Evolutionary conservation across 371 early-diverging fungal genomes (phyloP).

Genomic region (Syncephalastrum racemosum): DNA sequence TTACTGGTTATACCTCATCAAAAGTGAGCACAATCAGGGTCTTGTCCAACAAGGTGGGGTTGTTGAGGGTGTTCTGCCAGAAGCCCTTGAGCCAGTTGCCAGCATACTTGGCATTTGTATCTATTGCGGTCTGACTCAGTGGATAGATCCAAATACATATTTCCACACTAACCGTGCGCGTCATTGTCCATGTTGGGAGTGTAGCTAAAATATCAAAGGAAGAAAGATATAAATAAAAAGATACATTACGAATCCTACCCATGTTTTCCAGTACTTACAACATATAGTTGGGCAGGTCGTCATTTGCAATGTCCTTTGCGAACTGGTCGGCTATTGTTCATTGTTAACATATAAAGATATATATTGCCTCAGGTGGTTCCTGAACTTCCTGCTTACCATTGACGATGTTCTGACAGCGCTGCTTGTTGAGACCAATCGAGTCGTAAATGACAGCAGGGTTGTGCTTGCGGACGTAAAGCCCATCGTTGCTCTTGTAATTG

Average conservation of each 20-base stretch:
- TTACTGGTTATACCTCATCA: slow-evolving; percentile 19
- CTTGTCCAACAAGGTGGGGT: slow-evolving; percentile 20
- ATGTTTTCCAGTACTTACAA: slow-evolving; percentile 19
- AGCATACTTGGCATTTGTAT: slow-evolving; percentile 32
- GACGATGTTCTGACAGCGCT: slow-evolving; percentile 46
- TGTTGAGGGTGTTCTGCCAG: slow-evolving; percentile 26
- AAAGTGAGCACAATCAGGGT: slow-evolving; percentile 31
- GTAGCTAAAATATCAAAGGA: slow-evolving; percentile 13
- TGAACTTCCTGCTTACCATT: background rate
- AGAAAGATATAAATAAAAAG: background rate
- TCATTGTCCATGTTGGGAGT: slow-evolving; percentile 35
- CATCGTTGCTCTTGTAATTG: slow-evolving; percentile 14
- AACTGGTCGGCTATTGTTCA: slow-evolving; percentile 12
- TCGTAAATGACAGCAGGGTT: slow-evolving; percentile 59
- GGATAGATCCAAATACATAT: background rate
- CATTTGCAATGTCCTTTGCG: slow-evolving; percentile 20
- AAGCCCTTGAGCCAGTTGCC: slow-evolving; percentile 29
- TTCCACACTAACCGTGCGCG: slow-evolving; percentile 21
- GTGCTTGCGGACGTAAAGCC: slow-evolving; percentile 52
- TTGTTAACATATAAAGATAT: no score
- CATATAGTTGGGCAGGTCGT: slow-evolving; percentile 30
- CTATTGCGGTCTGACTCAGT: slow-evolving; percentile 2
- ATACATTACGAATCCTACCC: slow-evolving; percentile 7
- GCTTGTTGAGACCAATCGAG: slow-evolving; percentile 32
- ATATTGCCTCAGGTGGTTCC: slow-evolving; percentile 8